Evolutionary conservation across 352 stramenopile genomes (phyloP).

Genomic region (Pythium coloratum): DNA sequence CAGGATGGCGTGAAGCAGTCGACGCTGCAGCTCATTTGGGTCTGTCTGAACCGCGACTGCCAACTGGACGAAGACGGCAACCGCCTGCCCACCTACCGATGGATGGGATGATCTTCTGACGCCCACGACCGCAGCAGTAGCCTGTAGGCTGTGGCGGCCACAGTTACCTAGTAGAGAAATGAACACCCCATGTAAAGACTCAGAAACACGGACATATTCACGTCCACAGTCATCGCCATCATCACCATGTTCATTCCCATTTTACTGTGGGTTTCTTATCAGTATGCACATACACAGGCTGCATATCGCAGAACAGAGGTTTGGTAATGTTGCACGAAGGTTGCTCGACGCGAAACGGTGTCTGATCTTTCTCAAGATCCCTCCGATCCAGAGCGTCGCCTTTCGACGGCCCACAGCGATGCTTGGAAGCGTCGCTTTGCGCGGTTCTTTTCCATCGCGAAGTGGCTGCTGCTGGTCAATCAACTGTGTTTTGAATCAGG

Average conservation of each 20-base stretch:
- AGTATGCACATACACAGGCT: background rate
- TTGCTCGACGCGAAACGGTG: constrained; percentile 11
- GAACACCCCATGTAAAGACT: background rate
- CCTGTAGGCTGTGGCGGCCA: background rate
- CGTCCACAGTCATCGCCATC: background rate
- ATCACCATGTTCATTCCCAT: background rate
- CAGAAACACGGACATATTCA: constrained; percentile 1
- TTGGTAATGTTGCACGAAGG: constrained; percentile 9
- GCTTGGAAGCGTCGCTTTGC: background rate
- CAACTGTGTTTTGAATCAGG: background rate
- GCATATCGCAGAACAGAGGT: background rate
- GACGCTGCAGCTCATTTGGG: constrained; percentile 86
- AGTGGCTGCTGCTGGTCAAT: constrained; percentile 5
- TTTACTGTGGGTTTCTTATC: background rate
- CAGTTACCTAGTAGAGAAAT: background rate
- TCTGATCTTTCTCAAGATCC: constrained; percentile 6
- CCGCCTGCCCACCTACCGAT: constrained; percentile 80
- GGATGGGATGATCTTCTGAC: constrained; percentile 60
- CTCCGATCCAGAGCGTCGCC: constrained; percentile 3
- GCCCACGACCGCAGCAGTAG: background rate
- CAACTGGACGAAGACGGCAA: constrained; percentile 85
- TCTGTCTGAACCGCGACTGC: constrained; percentile 88
- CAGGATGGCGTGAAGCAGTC: constrained; percentile 88
- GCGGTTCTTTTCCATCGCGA: background rate
- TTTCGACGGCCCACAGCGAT: constrained; percentile 7